phyloP scores from a whole-genome alignment of 495 filamentous ascomycete species.

The Tuber borchii region DNA sequence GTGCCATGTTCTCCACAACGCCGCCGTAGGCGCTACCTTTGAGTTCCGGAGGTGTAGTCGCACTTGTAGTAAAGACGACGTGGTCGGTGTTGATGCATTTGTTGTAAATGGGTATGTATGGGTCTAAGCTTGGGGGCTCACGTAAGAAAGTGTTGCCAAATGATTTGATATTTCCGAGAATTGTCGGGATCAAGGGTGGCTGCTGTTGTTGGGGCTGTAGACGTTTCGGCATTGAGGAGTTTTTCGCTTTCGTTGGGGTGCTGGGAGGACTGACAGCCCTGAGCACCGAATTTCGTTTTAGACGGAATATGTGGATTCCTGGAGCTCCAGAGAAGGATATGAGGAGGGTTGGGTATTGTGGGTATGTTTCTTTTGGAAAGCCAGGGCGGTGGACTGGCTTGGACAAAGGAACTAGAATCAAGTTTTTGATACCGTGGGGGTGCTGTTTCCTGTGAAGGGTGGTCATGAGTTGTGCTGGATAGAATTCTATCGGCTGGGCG shows the following conservation, averaged over 20 bases:
- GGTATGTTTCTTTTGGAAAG: neutral
- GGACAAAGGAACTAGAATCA: slow-evolving; percentile 17
- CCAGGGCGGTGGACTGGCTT: neutral
- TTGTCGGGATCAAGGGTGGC: neutral
- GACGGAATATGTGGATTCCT: slow-evolving; percentile 23
- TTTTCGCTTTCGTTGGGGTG: neutral
- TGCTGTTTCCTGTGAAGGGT: neutral
- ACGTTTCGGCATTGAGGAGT: neutral
- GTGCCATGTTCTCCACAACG: slow-evolving; percentile 21
- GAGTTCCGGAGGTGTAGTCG: neutral
- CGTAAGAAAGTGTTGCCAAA: neutral
- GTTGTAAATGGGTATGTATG: neutral
- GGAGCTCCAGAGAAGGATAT: slow-evolving; percentile 6
- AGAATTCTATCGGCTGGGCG: slow-evolving; percentile 13
- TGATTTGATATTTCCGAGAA: neutral
- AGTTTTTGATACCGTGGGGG: slow-evolving; percentile 4
- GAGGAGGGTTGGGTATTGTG: slow-evolving; percentile 17
- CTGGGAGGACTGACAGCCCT: slow-evolving; percentile 4
- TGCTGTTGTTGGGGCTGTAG: neutral
- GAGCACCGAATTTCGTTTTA: slow-evolving; percentile 18
- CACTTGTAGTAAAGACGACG: neutral
- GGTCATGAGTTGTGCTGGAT: slow-evolving; percentile 7
- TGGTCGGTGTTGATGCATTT: neutral
- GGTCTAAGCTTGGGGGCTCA: neutral
- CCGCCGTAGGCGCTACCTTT: slow-evolving; percentile 12